Evolutionary conservation across 1,284 basidiomycete genomes (phyloP).

Genomic region (Microstroma glucosiphilum): DNA sequence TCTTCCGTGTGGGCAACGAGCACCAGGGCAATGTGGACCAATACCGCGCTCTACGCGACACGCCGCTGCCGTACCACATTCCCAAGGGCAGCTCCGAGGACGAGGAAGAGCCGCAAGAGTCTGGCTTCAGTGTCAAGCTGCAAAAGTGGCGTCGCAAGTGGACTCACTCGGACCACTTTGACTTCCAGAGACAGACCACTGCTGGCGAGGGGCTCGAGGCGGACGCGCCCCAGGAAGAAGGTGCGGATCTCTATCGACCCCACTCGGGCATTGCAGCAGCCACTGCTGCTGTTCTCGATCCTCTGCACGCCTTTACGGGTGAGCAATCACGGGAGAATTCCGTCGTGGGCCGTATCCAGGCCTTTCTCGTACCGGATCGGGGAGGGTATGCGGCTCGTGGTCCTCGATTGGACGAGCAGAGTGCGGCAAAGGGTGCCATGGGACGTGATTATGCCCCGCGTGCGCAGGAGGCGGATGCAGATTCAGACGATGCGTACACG

Average conservation of each 20-base stretch:
- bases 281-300: not conserved
- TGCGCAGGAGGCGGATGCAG: conserved; percentile 4
- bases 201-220: not conserved
- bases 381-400: conserved; percentile 6
- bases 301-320: not conserved
- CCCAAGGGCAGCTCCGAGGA: conserved; percentile 10
- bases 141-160: conserved; percentile 1
- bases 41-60: conserved; percentile 71
- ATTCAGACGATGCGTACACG: conserved; percentile 2
- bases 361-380: conserved; percentile 12
- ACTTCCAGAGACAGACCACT: not conserved
- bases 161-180: conserved; percentile 6
- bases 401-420: conserved; percentile 8
- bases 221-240: not conserved
- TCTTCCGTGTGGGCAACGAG: conserved; percentile 74
- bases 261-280: not conserved
- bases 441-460: conserved; percentile 14
- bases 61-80: conserved; percentile 64
- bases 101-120: conserved; percentile 11
- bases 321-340: not conserved
- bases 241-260: too few species aligned
- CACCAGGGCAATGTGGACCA: conserved; percentile 64
- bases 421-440: conserved; percentile 7
- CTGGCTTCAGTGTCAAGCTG: not conserved
- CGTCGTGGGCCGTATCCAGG: conserved; percentile 4